phyloP scores from a whole-genome alignment of 306 rosid genomes.

The Herpetospermum pedunculosum region DNA sequence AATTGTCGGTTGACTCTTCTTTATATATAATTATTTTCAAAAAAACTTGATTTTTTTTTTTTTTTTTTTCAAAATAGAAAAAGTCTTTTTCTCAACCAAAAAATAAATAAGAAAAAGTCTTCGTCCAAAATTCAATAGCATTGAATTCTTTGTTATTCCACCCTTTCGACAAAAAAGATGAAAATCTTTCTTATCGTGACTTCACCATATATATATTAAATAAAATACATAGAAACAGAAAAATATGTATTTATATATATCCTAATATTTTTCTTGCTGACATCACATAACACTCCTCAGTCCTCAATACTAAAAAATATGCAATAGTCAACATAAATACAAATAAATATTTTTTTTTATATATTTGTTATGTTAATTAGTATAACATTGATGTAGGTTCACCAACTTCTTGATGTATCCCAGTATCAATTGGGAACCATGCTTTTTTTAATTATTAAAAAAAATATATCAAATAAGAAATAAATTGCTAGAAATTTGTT shows the following conservation, averaged over 20 bases:
- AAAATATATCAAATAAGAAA: neutral
- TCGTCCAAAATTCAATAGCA: too few species aligned
- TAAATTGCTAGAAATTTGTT: neutral
- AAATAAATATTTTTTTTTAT: too few species aligned
- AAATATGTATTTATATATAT: too few species aligned
- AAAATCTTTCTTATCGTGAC: neutral
- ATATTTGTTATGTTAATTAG: neutral
- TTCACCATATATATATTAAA: neutral
- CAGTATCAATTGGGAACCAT: neutral
- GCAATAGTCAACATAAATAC: neutral
- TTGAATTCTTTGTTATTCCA: too few species aligned
- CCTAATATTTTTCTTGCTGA: neutral
- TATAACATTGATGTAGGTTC: neutral
- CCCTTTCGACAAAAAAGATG: too few species aligned
- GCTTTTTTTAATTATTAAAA: neutral
- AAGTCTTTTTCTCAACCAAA: too few species aligned
- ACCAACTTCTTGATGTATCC: neutral
- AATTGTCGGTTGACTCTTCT: neutral
- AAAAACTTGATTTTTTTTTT: neutral
- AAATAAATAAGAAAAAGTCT: too few species aligned
- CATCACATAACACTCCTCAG: neutral
- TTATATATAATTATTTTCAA: neutral
- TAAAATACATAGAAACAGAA: neutral
- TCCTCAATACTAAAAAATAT: neutral
- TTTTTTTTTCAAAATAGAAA: too few species aligned